Base-by-base conservation (phyloP, 78 protist species). In the Neovahlkampfia damariscottae region DNA sequence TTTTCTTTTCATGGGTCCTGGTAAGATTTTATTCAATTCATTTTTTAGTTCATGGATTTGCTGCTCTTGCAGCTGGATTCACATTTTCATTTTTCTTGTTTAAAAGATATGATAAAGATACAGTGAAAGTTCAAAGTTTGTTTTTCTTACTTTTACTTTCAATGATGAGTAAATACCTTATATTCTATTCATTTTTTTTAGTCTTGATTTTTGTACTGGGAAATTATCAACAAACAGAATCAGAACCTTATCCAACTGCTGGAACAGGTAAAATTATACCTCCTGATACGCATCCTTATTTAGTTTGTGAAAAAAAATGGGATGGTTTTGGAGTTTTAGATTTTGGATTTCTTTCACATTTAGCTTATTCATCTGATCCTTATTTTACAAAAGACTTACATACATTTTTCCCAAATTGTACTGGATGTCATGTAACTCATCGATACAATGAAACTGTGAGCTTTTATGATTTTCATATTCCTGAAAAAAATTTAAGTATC, bases 371-470 rank as follows among this genome's bases (percentile, higher is more conserved):
- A 50, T 19, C 34, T 19, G 62, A 50, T 19, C 62, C 62, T 19
- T 50, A 50, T 19, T 50, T 50, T 19, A 50, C 62, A 50, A 50
- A n/a, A 19, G 62, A 50, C 62, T 50, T 50, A 19, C 19, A 50
- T 50, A 50, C 62, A n/a, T 50, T 19, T 19, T 50, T 50, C 19
- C 34, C 34, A n/a, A 50, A 50, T 19, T n/a, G n/a, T n/a, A n/a
- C n/a, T n/a, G 62, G 19, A 19, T 19, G 19, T 50, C 19, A 19
- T n/a, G 62, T 50, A 50, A 50, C 19, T 50, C 19, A 50, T 50
- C 62, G 19, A 50, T 50, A 50, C 19, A 50, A 50, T 50, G 19
- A 19, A 10, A 69, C 67, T 69, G 72, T 69, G 67, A 69, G 68
- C 19, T 69, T 69, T 69, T 69, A 30, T 19, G 67, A 69, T 19